These are phyloP conservation scores for Stemphylium lycopersici DNA, from an alignment of 2,329 filamentous ascomycete genomes.

Conservation along the genomic window DNA sequence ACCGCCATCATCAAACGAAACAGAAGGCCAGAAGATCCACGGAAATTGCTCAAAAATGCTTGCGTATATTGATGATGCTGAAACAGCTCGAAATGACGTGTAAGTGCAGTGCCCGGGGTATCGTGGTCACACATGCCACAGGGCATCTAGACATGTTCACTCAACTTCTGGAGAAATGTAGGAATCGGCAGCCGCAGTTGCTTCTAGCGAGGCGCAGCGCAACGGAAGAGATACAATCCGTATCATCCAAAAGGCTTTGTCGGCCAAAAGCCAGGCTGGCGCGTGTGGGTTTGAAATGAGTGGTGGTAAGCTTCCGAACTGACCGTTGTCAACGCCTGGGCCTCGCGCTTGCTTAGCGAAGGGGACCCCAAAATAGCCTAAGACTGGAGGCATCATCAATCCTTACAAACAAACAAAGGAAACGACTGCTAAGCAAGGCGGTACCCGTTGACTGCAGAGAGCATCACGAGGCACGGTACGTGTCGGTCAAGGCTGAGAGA, in stretches of 20 bases:
- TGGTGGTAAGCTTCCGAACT: constrained; percentile 5
- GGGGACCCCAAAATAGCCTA: constrained; percentile 13
- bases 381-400: background rate
- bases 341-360: constrained; percentile 21
- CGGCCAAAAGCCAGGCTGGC: background rate
- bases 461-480: background rate
- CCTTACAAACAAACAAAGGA: background rate
- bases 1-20: background rate
- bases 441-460: constrained; percentile 27
- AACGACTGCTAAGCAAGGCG: background rate
- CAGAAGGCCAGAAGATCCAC: background rate
- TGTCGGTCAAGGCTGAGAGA: constrained; percentile 3
- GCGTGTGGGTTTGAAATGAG: background rate
- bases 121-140: background rate
- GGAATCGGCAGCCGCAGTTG: background rate
- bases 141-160: background rate
- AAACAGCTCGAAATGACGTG: constrained; percentile 2
- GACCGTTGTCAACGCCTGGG: constrained; percentile 5
- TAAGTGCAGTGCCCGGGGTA: background rate
- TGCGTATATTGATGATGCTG: constrained; percentile 2
- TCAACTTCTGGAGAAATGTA: background rate
- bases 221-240: constrained; percentile 9
- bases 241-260: background rate
- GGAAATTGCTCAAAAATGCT: background rate
- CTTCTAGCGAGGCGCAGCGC: background rate